These are phyloP conservation scores for Kuraishia hungarica DNA, from an alignment of 805 yeast genomes.

Conservation along the genomic window DNA sequence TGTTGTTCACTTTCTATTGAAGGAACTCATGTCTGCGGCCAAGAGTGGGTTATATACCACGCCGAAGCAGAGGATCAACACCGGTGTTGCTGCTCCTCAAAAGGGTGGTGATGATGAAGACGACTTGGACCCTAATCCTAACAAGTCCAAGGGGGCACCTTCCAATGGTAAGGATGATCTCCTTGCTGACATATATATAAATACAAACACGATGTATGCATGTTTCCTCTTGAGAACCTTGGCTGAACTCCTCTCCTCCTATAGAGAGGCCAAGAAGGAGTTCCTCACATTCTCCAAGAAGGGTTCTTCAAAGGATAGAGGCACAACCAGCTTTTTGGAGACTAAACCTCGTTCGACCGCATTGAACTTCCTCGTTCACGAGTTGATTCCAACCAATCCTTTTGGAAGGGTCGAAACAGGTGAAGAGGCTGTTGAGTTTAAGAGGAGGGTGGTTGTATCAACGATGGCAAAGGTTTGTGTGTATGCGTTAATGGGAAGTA, in stretches of 20 bases:
- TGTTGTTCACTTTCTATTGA: slow-evolving; percentile 30
- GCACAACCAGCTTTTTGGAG: slow-evolving; percentile 12
- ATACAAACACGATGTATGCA: slow-evolving; percentile 47
- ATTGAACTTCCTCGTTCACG: slow-evolving; percentile 68
- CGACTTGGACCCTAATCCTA: slow-evolving; percentile 13
- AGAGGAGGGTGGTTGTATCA: slow-evolving; percentile 50
- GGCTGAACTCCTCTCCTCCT: slow-evolving; percentile 68
- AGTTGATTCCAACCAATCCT: slow-evolving; percentile 52
- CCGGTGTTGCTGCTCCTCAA: slow-evolving; percentile 8
- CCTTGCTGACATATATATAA: slow-evolving; percentile 11
- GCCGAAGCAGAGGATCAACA: neutral
- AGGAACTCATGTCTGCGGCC: slow-evolving; percentile 51
- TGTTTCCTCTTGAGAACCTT: slow-evolving; percentile 60
- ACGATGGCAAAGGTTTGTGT: slow-evolving; percentile 54
- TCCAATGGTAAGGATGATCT: slow-evolving; percentile 18
- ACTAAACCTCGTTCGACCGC: slow-evolving; percentile 69
- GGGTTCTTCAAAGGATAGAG: slow-evolving; percentile 18
- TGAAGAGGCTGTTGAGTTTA: slow-evolving; percentile 29
- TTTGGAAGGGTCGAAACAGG: slow-evolving; percentile 24
- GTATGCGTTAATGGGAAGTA: slow-evolving; percentile 37
- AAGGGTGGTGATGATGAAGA: too few relatives aligned
- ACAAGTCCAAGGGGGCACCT: slow-evolving; percentile 1
- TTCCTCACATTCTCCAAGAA: slow-evolving; percentile 72
- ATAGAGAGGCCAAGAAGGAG: slow-evolving; percentile 74
- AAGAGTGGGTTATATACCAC: neutral